phyloP scores from a whole-genome alignment of 345 rosid genomes.

The Heritiera fomes region DNA sequence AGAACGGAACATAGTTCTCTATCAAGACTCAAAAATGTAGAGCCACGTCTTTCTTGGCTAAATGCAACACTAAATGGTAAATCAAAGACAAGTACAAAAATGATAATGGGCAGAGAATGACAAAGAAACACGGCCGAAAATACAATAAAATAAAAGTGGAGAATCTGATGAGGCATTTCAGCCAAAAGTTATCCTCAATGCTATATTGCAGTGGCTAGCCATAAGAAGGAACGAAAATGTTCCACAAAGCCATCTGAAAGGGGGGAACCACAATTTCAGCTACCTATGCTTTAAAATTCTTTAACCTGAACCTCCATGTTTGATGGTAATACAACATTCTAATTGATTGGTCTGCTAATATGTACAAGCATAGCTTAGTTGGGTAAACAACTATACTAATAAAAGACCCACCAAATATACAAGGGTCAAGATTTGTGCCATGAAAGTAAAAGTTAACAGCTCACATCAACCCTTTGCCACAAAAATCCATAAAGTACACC shows the following conservation, averaged over 20 bases:
- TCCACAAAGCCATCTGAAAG: constrained; percentile 4
- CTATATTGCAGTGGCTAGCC: neutral
- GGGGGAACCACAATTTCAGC: neutral
- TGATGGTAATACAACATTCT: neutral
- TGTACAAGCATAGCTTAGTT: neutral
- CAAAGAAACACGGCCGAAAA: neutral
- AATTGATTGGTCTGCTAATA: neutral
- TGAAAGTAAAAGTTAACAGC: neutral
- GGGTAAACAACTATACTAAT: neutral
- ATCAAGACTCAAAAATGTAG: neutral
- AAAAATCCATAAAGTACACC: neutral
- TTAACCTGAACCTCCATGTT: neutral
- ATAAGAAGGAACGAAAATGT: neutral
- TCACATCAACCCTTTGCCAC: neutral
- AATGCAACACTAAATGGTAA: neutral
- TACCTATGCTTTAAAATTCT: neutral
- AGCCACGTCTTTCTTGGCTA: neutral
- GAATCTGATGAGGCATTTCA: neutral
- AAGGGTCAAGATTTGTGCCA: neutral
- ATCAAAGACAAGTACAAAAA: neutral
- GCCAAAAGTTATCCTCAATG: neutral
- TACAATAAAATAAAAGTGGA: neutral
- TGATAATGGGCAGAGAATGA: neutral
- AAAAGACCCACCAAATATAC: neutral
- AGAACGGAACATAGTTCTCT: neutral